These are phyloP conservation scores for Begonia loranthoides DNA, from an alignment of 306 rosid species.

Conservation along the genomic window DNA sequence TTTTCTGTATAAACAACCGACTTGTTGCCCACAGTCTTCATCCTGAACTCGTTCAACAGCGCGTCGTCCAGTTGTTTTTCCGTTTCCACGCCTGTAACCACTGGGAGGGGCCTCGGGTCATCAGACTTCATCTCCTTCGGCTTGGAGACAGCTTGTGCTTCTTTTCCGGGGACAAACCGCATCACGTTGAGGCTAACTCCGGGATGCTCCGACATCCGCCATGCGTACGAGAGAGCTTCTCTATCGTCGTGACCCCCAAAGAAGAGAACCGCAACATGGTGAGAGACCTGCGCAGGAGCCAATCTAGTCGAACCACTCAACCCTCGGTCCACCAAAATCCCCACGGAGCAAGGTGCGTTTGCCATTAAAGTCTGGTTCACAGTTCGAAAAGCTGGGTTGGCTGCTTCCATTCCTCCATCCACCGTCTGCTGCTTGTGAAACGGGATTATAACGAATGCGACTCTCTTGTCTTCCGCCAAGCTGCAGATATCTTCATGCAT, in stretches of 20 bases:
- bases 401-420: conserved; percentile 90
- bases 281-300: conserved; percentile 33
- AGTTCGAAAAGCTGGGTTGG: conserved; percentile 45
- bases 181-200: conserved; percentile 41
- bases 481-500: conserved; percentile 86
- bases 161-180: conserved; percentile 35
- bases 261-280: conserved; percentile 42
- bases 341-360: conserved; percentile 75
- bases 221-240: conserved; percentile 68
- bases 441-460: conserved; percentile 61
- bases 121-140: conserved; percentile 6
- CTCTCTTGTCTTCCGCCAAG: conserved; percentile 70
- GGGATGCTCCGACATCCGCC: conserved; percentile 69
- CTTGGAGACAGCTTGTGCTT: conserved; percentile 1
- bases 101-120: conserved; percentile 9
- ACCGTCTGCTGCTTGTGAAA: conserved; percentile 93
- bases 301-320: conserved; percentile 39
- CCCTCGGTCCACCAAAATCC: conserved; percentile 74
- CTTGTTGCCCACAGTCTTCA: conserved; percentile 9
- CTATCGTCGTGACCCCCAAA: conserved; percentile 92
- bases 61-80: conserved; percentile 28
- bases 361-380: conserved; percentile 65
- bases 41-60: conserved; percentile 20
- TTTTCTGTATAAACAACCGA: conserved; percentile 17
- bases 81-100: conserved; percentile 24